phyloP scores from a whole-genome alignment of 192 early-diverging fungal genomes.

The Mortierella claussenii region DNA sequence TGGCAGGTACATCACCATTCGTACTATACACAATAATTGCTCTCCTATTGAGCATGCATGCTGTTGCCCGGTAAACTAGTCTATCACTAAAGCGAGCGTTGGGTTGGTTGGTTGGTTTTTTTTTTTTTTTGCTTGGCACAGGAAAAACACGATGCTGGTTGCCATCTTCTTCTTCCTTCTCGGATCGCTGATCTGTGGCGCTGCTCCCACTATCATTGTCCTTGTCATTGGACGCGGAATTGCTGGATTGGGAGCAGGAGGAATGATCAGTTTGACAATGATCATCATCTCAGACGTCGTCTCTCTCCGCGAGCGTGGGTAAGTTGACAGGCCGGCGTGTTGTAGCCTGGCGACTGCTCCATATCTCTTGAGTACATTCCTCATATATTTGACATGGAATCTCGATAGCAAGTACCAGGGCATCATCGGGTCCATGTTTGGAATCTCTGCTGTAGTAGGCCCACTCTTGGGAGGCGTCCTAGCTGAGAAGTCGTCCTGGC shows the following conservation, averaged over 20 bases:
- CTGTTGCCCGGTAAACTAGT: too few species aligned
- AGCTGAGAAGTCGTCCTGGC: conserved; percentile 50
- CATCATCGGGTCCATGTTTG: conserved; percentile 65
- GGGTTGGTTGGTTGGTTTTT: neutral
- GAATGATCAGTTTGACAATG: conserved; percentile 66
- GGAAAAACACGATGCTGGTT: conserved; percentile 33
- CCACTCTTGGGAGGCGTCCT: conserved; percentile 55
- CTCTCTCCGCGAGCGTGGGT: conserved; percentile 63
- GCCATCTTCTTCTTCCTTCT: conserved; percentile 47
- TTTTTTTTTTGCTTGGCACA: conserved; percentile 4
- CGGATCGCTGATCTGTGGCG: conserved; percentile 49
- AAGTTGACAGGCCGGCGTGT: neutral
- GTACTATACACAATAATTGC: too few species aligned
- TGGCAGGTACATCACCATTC: conserved; percentile 57
- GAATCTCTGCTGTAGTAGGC: conserved; percentile 59
- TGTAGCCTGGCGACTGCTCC: too few species aligned
- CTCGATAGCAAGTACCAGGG: conserved; percentile 59
- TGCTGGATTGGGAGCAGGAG: conserved; percentile 66
- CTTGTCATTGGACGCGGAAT: conserved; percentile 66
- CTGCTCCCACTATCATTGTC: conserved; percentile 43
- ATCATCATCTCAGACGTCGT: conserved; percentile 73
- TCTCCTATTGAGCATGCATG: too few species aligned
- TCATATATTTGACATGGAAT: neutral
- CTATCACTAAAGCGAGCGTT: too few species aligned
- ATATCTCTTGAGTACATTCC: too few species aligned